phyloP scores from a whole-genome alignment of 2,329 filamentous ascomycete genomes.

The Ophiostoma himal-ulmi region DNA sequence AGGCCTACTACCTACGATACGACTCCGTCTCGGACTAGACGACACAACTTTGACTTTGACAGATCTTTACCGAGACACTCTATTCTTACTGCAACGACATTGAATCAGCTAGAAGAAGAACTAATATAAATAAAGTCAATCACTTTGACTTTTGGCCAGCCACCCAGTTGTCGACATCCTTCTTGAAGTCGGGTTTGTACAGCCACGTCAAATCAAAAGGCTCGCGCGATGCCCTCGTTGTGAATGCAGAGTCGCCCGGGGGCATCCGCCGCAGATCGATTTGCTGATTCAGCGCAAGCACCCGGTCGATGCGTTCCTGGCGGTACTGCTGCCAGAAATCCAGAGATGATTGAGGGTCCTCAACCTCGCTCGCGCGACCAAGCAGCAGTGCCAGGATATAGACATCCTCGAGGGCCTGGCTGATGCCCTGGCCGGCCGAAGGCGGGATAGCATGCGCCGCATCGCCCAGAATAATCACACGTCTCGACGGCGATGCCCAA shows the following conservation, averaged over 20 bases:
- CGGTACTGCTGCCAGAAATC: slow-evolving; percentile 29
- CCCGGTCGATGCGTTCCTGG: slow-evolving; percentile 28
- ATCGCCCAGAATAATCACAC: slow-evolving; percentile 44
- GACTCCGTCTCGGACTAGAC: neutral
- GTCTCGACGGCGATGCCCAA: slow-evolving; percentile 37
- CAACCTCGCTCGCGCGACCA: slow-evolving; percentile 2
- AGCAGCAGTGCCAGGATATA: slow-evolving; percentile 26
- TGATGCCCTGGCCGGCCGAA: slow-evolving; percentile 38
- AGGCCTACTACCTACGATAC: neutral
- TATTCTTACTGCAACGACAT: no score
- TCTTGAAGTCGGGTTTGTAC: neutral
- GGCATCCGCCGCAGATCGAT: slow-evolving; percentile 22
- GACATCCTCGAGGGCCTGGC: slow-evolving; percentile 29
- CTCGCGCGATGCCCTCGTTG: neutral
- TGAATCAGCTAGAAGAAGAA: no score
- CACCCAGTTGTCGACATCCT: neutral
- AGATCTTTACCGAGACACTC: neutral
- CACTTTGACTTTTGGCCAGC: neutral
- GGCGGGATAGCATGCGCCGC: slow-evolving; percentile 46
- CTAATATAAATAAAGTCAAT: neutral
- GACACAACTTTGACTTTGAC: neutral
- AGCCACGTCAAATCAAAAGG: neutral
- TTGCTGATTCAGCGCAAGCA: slow-evolving; percentile 24
- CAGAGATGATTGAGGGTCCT: slow-evolving; percentile 24
- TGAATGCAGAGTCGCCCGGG: neutral